Evolutionary conservation across 2,329 filamentous ascomycete genomes (phyloP), one percentile per base, ranked within the genome.

Genomic region (Epichloe sp.): DNA sequence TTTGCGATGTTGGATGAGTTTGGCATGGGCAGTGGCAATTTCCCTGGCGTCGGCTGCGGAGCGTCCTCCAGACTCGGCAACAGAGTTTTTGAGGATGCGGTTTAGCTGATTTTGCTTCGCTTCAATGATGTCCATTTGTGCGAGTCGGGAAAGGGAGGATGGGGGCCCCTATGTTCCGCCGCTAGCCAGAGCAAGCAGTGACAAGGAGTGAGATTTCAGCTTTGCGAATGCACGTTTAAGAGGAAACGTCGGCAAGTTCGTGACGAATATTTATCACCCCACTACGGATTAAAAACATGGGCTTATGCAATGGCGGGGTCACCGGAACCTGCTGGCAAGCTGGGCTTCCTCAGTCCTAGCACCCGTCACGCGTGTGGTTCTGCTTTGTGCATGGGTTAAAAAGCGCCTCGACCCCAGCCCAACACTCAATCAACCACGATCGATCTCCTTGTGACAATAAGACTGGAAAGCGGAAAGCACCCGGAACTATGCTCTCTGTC

Each of bases 11-110:
- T 95, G 86, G 48, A 96, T 82, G 50, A 88, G 79, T 58, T 78
- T 78, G 42, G 91, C 91, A 71, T 96, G 89, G 61, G 88, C 80
- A 53, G 93, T 70, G 47, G 89, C 91, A 51, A 88, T 77, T 53
- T 83, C 77, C 77, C 71, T 73, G 51, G 71, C 75, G 60, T 71
- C 71, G 31, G 55, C 53, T 40, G 60, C 54, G 48, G 63, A 59
- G 40, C 64, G 53, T 42, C 58, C 41, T 47, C 47, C 52, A 14
- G 57, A 51, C 26, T 56, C 56, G 43, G 60, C n/a, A 12, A 36
- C 35, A 6, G 49, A 70, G 51, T 79, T 82, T 63, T 84, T 86
- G 15, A 86, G 71, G 53, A 82, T 80, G 55, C 79, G 71, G 59
- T 79, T 83, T 21, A 69, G 68, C 47, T 70, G 67, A 54, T 63